Evolutionary conservation across 805 yeast species (phyloP).

Genomic region (Yarrowia porcina): DNA sequence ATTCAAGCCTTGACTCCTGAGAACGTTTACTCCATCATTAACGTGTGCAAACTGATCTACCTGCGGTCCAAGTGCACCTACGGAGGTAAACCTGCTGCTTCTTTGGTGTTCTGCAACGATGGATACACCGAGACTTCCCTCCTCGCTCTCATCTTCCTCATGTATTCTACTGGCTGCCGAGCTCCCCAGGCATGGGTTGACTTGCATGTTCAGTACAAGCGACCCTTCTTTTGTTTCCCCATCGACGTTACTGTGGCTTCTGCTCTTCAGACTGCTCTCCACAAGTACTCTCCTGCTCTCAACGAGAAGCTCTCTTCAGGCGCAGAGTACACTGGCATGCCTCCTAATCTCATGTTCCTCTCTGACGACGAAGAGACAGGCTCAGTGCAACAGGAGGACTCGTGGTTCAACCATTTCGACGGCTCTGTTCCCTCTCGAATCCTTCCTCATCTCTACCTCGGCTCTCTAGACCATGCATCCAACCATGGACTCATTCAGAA

Average conservation of each 20-base stretch:
- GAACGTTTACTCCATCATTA: constrained; percentile 61
- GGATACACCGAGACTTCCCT: constrained; percentile 91
- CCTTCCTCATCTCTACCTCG: constrained; percentile 78
- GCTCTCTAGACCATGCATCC: constrained; percentile 79
- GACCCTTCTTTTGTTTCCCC: constrained; percentile 83
- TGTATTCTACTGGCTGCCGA: constrained; percentile 60
- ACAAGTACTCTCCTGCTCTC: constrained; percentile 54
- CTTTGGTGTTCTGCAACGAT: constrained; percentile 74
- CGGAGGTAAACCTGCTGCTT: constrained; percentile 32
- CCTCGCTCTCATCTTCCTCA: constrained; percentile 64
- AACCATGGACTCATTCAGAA: constrained; percentile 57
- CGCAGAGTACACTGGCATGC: constrained; percentile 19
- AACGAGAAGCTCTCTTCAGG: constrained; percentile 30
- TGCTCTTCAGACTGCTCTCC: constrained; percentile 60
- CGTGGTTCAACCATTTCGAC: constrained; percentile 40
- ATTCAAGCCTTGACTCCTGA: constrained; percentile 65
- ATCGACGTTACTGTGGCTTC: constrained; percentile 64
- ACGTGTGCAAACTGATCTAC: constrained; percentile 65
- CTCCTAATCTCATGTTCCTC: not conserved
- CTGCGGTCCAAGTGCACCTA: constrained; percentile 36
- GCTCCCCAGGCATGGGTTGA: constrained; percentile 64
- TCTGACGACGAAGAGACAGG: constrained; percentile 1
- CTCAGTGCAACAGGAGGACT: not conserved
- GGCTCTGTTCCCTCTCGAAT: constrained; percentile 85
- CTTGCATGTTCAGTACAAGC: constrained; percentile 57